These are phyloP conservation scores for Colletotrichum falcatum DNA, from an alignment of 2,329 filamentous ascomycete species.

Conservation along the genomic window DNA sequence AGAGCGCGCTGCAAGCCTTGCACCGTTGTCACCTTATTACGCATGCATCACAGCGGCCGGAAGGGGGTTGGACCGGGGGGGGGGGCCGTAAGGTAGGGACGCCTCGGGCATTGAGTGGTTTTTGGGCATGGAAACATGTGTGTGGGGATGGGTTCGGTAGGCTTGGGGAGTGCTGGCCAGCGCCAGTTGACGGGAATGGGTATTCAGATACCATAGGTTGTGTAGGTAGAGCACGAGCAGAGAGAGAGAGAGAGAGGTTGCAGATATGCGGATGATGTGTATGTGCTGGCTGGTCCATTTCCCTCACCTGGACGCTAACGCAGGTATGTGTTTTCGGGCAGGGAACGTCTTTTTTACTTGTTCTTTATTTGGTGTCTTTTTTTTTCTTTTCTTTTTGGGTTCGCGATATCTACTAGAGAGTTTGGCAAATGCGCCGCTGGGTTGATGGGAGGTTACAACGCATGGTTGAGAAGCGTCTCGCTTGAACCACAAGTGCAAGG, in stretches of 20 bases:
- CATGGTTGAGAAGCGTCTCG: background rate
- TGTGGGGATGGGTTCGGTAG: background rate
- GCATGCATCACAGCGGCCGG: constrained; percentile 12
- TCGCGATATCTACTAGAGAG: too few relatives aligned
- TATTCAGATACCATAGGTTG: background rate
- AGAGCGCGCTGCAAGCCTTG: background rate
- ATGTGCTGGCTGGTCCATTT: constrained; percentile 4
- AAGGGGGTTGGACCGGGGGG: background rate
- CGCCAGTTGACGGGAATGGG: background rate
- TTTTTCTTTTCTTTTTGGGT: too few relatives aligned
- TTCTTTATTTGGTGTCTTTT: background rate
- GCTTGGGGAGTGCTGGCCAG: background rate
- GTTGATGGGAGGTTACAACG: background rate
- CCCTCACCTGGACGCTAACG: background rate
- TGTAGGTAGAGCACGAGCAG: background rate
- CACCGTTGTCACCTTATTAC: constrained; percentile 31
- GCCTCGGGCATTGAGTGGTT: constrained; percentile 33
- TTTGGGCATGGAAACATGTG: constrained; percentile 18
- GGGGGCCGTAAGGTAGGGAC: constrained; percentile 17
- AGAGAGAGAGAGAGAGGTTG: background rate
- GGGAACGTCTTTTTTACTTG: background rate
- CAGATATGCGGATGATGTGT: constrained; percentile 5
- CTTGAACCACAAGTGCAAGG: background rate
- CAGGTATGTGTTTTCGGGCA: constrained; percentile 36
- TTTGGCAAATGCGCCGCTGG: too few relatives aligned